Evolutionary conservation across 495 filamentous ascomycete species (phyloP).

Genomic region (Lepidopterella palustris): DNA sequence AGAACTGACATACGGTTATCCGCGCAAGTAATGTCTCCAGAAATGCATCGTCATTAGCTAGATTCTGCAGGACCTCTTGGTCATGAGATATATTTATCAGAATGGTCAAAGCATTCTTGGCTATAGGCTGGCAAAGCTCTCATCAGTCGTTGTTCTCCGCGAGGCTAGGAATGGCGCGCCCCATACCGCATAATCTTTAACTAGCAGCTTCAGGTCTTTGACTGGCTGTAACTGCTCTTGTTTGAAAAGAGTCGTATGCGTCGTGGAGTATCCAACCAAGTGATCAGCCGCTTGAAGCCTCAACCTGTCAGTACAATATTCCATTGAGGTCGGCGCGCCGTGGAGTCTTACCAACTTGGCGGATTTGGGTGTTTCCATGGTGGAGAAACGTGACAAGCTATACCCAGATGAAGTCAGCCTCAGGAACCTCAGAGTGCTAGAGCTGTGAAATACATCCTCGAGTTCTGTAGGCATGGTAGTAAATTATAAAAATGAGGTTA

Average conservation of each 20-base stretch:
- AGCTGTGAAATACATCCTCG: conserved; percentile 58
- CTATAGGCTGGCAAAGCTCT: conserved; percentile 57
- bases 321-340: neutral
- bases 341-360: conserved; percentile 55
- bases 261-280: conserved; percentile 72
- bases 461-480: conserved; percentile 68
- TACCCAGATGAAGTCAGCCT: neutral
- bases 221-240: conserved; percentile 68
- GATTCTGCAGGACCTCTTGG: conserved; percentile 58
- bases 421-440: neutral
- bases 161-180: conserved; percentile 1
- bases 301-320: conserved; percentile 1
- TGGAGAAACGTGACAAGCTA: conserved; percentile 90
- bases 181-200: conserved; percentile 33
- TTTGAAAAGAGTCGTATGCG: conserved; percentile 79
- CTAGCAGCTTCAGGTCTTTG: conserved; percentile 56
- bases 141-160: neutral
- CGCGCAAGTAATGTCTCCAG: conserved; percentile 63
- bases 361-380: conserved; percentile 79
- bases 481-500: neutral
- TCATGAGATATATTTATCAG: conserved; percentile 86
- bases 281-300: conserved; percentile 63
- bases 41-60: conserved; percentile 77
- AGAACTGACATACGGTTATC: conserved; percentile 61
- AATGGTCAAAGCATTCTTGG: conserved; percentile 86